phyloP scores from a whole-genome alignment of 495 filamentous ascomycete species.

The Tricharina praecox region DNA sequence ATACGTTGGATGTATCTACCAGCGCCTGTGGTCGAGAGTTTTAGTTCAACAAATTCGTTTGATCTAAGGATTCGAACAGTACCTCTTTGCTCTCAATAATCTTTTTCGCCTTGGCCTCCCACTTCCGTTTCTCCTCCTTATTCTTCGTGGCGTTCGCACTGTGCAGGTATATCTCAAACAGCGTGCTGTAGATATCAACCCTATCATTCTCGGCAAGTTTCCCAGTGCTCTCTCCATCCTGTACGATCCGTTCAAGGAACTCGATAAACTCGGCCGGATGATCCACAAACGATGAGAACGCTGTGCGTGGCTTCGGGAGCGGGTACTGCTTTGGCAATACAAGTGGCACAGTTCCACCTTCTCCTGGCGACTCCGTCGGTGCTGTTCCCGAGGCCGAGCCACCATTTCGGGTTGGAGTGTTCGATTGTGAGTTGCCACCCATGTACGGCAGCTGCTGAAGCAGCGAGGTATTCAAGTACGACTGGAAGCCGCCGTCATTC shows the following conservation, averaged over 20 bases:
- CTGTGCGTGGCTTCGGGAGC: slow-evolving; percentile 66
- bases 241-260: slow-evolving; percentile 71
- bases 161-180: slow-evolving; percentile 96
- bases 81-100: slow-evolving; percentile 61
- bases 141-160: slow-evolving; percentile 52
- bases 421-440: slow-evolving; percentile 32
- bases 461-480: slow-evolving; percentile 22
- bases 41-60: too few species aligned
- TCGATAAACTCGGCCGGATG: slow-evolving; percentile 76
- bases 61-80: too few species aligned
- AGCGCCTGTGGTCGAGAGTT: slow-evolving; percentile 45
- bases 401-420: slow-evolving; percentile 32
- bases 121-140: slow-evolving; percentile 55
- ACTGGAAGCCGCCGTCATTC: slow-evolving; percentile 20
- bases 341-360: slow-evolving; percentile 21
- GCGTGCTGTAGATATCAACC: slow-evolving; percentile 76
- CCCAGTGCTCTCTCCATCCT: slow-evolving; percentile 32
- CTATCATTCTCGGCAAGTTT: slow-evolving; percentile 36
- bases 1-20: slow-evolving; percentile 85
- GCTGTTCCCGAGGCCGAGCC: slow-evolving; percentile 15
- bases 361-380: slow-evolving; percentile 23
- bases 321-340: slow-evolving; percentile 33
- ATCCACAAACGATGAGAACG: slow-evolving; percentile 93
- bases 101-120: slow-evolving; percentile 78
- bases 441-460: slow-evolving; percentile 52